Evolutionary conservation across 1,139 yeast species (phyloP), one percentile per base, ranked within the genome.

Genomic region (Zygotorulaspora mrakii): DNA sequence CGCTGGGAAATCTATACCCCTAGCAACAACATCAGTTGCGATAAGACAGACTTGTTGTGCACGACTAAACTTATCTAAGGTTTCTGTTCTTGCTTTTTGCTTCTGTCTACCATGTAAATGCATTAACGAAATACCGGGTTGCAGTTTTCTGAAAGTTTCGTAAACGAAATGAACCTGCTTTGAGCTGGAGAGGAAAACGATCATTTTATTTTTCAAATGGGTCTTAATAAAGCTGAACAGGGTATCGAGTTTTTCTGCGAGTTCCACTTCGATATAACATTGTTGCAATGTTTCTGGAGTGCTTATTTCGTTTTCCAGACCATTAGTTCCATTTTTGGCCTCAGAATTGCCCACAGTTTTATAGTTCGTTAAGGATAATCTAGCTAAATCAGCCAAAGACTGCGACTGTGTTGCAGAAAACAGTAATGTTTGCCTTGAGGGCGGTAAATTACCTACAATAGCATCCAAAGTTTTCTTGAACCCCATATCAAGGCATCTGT

Each of bases 1-100:
- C 1, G 95, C 83, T 0, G 99, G 98, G 67, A 94, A 89, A 66
- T 91, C 99, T 40, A 91, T 75, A 10, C 99, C 99, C 62, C 99
- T 74, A 1, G 99, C 97, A 20, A 89, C 97, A 41, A 91, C 86
- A 67, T 91, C 99, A 0, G 99, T 91, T 2, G 97, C 95, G 61
- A 91, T 83, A 34, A 91, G 67, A 67, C 96, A 89, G 10, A 87
- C 91, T 47, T 85, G 79, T 52, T 84, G 88, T 1, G 96, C 86
- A 43, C 82, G 79, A 10, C 94, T 77, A 60, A 89, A 91, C 62
- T 88, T 86, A 47, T 75, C 74, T 2, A 95, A 81, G 8, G 95
- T 85, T 58, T 94, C 98, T 44, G 89, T 74, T 57, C 99, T 74
- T 1, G 96, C 85, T 7, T 88, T 81, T 62, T 91, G 98, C 61